A percentile compares a stretch with the other conserved stretches of the same genome.
phyloP scores from a whole-genome alignment of 371 early-diverging fungal species.

The Mucor ambiguus region DNA sequence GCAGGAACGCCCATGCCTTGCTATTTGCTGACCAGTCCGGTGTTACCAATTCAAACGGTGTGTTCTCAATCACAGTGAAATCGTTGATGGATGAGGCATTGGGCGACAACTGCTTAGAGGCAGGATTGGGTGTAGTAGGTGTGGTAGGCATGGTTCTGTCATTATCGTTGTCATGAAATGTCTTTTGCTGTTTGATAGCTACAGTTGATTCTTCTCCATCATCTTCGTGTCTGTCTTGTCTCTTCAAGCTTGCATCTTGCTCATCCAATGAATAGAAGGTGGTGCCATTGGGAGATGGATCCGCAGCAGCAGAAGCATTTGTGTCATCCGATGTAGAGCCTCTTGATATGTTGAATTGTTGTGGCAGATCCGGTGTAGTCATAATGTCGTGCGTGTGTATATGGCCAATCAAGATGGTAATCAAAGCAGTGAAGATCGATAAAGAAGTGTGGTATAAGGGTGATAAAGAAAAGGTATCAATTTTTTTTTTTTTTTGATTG shows the following conservation, averaged over 20 bases:
- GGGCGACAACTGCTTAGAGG: background rate
- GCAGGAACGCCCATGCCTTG: slow-evolving; percentile 59
- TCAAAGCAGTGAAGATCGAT: background rate
- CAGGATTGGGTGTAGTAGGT: background rate
- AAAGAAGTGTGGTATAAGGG: background rate
- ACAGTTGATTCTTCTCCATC: background rate
- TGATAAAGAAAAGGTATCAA: background rate
- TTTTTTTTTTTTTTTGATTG: slow-evolving; percentile 1
- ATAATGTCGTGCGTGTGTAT: background rate
- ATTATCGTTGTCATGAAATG: background rate
- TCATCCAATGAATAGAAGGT: background rate
- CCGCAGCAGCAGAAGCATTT: background rate
- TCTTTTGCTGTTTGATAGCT: slow-evolving; percentile 1
- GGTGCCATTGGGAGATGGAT: background rate
- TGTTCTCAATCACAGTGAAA: background rate
- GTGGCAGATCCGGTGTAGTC: background rate
- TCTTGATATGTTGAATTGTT: background rate
- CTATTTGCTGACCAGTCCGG: slow-evolving; percentile 32
- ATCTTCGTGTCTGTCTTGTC: background rate
- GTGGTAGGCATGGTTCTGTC: background rate
- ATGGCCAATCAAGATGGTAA: background rate
- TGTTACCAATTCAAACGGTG: background rate
- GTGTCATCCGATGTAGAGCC: background rate
- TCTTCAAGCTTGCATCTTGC: background rate
- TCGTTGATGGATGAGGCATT: background rate